A percentile compares a stretch with the other conserved stretches of the same genome.
Conservation (phyloP, 495 filamentous ascomycete genomes). For the Xylaria bambusicola region DNA sequence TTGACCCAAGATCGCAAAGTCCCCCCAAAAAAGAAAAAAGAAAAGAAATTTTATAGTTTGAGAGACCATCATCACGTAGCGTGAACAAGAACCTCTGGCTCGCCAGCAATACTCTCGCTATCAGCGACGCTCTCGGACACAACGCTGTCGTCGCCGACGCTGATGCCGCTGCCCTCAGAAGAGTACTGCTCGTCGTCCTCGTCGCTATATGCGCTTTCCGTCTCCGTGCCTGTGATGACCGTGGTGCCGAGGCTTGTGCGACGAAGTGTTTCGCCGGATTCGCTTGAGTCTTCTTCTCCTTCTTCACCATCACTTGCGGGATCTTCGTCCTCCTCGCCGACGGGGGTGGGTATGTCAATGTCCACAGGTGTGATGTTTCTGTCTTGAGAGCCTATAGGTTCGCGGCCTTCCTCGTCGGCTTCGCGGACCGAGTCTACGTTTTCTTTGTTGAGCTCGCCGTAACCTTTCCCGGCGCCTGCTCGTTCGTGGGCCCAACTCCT, state of each 20-base stretch:
- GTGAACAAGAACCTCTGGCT: constrained; percentile 27
- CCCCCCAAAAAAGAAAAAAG: too few species aligned
- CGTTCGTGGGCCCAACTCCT: constrained; percentile 68
- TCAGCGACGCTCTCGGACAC: constrained; percentile 31
- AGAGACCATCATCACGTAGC: too few species aligned
- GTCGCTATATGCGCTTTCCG: constrained; percentile 42
- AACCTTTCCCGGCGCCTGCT: constrained; percentile 37
- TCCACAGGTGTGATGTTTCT: constrained; percentile 23
- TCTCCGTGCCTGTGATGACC: constrained; percentile 63
- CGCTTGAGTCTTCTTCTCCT: constrained; percentile 26
- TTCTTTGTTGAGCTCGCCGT: constrained; percentile 51
- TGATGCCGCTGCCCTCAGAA: constrained; percentile 13
- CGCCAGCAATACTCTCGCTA: constrained; percentile 28
- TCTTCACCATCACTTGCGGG: constrained; percentile 21
- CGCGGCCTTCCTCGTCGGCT: constrained; percentile 43
- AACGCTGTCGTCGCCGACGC: constrained; percentile 21
- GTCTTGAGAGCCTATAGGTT: not conserved
- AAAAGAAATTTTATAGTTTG: too few species aligned
- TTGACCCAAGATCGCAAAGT: too few species aligned
- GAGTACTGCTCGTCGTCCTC: constrained; percentile 27
- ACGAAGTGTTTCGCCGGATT: constrained; percentile 32
- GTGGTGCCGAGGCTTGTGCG: constrained; percentile 42
- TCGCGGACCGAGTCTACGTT: constrained; percentile 47
- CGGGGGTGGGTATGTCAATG: constrained; percentile 3
- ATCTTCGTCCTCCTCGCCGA: constrained; percentile 20